A percentile compares a stretch with the other conserved stretches of the same genome.
These are phyloP conservation scores for Pestalotiopsis sp. DNA, from an alignment of 2,329 filamentous ascomycete genomes.

Conservation along the genomic window DNA sequence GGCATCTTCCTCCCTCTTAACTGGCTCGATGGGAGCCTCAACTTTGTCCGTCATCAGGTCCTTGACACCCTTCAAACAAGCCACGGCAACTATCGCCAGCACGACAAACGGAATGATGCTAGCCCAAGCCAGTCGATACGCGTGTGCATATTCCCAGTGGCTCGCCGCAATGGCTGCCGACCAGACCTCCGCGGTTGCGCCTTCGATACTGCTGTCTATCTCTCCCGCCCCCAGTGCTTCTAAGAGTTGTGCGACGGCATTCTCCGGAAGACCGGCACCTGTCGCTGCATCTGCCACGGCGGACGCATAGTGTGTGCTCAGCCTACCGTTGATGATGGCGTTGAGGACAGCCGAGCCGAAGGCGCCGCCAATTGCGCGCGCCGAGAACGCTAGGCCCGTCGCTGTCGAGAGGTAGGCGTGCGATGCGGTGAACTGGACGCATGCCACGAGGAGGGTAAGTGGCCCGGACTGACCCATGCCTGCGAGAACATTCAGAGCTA, in stretches of 20 bases:
- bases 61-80: conserved; percentile 47
- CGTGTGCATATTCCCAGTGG: conserved; percentile 46
- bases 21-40: conserved; percentile 51
- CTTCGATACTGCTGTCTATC: conserved; percentile 31
- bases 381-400: conserved; percentile 55
- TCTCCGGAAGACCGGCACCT: conserved; percentile 42
- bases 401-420: conserved; percentile 55
- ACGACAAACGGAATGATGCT: conserved; percentile 55
- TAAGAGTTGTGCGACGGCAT: conserved; percentile 39
- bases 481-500: conserved; percentile 49
- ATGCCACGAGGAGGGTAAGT: conserved; percentile 50
- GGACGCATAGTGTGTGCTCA: conserved; percentile 40
- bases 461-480: conserved; percentile 53
- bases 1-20: conserved; percentile 13
- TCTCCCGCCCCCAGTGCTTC: conserved; percentile 39
- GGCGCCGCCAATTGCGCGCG: conserved; percentile 54
- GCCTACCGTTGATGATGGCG: conserved; percentile 52
- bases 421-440: conserved; percentile 55
- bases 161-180: conserved; percentile 41
- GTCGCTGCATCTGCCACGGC: conserved; percentile 43
- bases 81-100: conserved; percentile 46
- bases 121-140: conserved; percentile 52
- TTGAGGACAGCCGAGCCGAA: conserved; percentile 55
- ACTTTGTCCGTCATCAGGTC: conserved; percentile 57
- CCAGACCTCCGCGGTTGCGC: conserved; percentile 40